Base-by-base conservation (phyloP, 202 grass and related monocot genomes). In the Elaeis oleifera region DNA sequence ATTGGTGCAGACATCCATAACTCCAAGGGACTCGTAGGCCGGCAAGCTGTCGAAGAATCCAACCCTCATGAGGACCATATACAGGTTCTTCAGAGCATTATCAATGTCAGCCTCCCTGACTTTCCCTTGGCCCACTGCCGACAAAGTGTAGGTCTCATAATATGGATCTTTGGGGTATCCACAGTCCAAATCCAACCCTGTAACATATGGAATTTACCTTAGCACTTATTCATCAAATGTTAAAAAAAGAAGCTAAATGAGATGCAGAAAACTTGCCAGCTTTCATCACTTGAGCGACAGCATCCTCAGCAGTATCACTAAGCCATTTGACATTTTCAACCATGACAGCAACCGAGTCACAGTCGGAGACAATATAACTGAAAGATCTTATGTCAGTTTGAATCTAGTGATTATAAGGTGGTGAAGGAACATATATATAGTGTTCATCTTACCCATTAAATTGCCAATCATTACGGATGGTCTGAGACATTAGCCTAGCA, bases 21-120 rank as follows among this genome's bases (percentile, higher is more conserved):
- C 2, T 28, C 57, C 57, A 6, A 59, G 57, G 25, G 24, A 27
- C 25, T 59, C 57, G 6, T 59, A 59, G 16, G 25, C 57, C 23
- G 13, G 13, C 26, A 18, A 27, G 57, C 17, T 18, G 24, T 59
- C 57, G 25, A 59, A 59, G 16, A 59, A 59, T 6, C 57, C 57
- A 28, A n/a, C 25, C 57, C 57, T 59, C 57, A 59, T 59, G 23
- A 59, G 57, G 6, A 59, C 57, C 16, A 31, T 31, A 23, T 59
- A 59, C 23, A 59, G 57, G 57, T 59, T 59, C 57, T 59, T 59
- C 25, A 59, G 25, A 59, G 57, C 57, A 28, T 59, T 59, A 24
- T 59, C 57, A 3, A 59, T 28, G 25, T 59, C 57, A 2, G 23
- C 6, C 25, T 59, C 24, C 15, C 25, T 59, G 23, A 59, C 25